Evolutionary conservation across 2,329 filamentous ascomycete genomes (phyloP), one percentile per base, ranked within the genome.

Genomic region (Pyrenophora tritici-repentis): DNA sequence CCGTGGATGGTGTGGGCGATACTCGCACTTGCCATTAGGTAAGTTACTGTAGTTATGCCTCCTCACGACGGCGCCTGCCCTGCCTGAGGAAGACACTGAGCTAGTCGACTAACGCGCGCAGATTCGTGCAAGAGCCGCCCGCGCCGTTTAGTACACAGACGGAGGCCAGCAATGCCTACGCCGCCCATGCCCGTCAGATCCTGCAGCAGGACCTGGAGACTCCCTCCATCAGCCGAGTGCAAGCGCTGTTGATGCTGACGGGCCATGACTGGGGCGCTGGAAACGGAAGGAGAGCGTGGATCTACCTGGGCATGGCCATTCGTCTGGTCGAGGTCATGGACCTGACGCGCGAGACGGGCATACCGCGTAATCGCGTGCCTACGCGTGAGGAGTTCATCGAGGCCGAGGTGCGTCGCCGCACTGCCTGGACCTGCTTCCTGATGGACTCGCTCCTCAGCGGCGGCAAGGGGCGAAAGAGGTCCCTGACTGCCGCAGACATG

Each of bases 211-310:
- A 73, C 54, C 67, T 75, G 55, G 73, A 75, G 57, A 72, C 69
- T 16, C 73, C 73, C 14, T 71, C 64, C 52, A 67, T 75, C 46
- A 70, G 67, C 53, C 69, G 72, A 46, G 72, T 75, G 12, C 73
- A 75, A 53, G 71, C 72, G 12, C 61, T 75, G 40, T 58, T 78
- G 42, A 73, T 79, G 66, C 51, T 79, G 17, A 77, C 76, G 0
- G 75, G 74, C n/a, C 74, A 78, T 45, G 75, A 77, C 47, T 79
- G 77, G 74, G 74, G 69, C 50, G 79, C 75, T 46, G 78, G 75
- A 52, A 76, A 75, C 33, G 73, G 73, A 2, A 59, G 71, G 17
- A 55, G 72, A 33, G 73, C 73, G 0, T 75, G 73, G 73, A 75
- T 75, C 43, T 75, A 74, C 36, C 67, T 75, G 33, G 73, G 73